These are phyloP conservation scores for Botrytis tulipae DNA, from an alignment of 2,329 filamentous ascomycete species.

Conservation along the genomic window DNA sequence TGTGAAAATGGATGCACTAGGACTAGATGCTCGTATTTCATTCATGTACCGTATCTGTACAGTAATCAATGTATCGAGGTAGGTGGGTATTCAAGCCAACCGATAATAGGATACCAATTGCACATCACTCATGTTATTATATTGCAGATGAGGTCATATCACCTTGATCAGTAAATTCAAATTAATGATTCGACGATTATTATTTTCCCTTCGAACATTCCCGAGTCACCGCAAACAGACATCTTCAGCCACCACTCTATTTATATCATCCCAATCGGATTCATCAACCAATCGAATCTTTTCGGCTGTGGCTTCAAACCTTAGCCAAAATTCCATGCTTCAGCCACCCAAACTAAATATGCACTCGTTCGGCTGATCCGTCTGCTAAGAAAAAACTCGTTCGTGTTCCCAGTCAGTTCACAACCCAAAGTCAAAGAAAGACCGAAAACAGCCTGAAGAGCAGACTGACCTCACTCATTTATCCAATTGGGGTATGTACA, in stretches of 20 bases:
- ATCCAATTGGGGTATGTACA: background rate
- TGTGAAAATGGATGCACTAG: background rate
- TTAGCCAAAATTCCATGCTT: background rate
- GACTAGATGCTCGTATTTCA: background rate
- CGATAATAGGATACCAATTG: background rate
- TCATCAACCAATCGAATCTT: background rate
- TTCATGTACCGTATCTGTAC: background rate
- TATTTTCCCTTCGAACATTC: background rate
- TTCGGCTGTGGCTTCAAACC: background rate
- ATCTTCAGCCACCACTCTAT: slow-evolving; percentile 5
- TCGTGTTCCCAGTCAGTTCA: background rate
- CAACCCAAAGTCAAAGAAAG: background rate
- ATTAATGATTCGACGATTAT: background rate
- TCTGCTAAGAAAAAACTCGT: background rate
- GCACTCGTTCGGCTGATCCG: background rate
- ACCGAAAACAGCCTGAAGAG: background rate
- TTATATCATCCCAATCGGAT: background rate
- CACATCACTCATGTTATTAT: background rate
- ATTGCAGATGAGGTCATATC: background rate
- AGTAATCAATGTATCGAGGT: background rate
- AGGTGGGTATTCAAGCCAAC: background rate
- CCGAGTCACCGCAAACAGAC: background rate
- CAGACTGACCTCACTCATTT: background rate
- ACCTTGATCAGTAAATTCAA: background rate
- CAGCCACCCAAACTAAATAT: background rate